Conservation (phyloP, 306 rosid genomes). For the Hippophae tibetana region DNA sequence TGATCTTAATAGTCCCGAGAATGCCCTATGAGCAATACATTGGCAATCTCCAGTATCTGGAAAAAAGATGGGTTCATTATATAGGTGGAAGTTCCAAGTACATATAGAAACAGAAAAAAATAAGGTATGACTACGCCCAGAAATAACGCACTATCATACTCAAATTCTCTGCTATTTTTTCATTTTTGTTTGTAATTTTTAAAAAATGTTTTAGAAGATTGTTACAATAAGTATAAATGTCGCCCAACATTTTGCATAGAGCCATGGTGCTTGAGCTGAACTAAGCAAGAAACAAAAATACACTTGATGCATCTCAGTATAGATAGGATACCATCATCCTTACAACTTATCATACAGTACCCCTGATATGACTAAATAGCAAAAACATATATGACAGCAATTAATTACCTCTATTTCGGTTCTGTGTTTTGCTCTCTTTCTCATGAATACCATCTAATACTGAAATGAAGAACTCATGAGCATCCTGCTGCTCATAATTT, state of each 20-base stretch:
- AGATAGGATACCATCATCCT: not conserved
- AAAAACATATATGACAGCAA: not conserved
- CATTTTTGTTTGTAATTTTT: too few relatives aligned
- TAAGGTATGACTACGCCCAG: not conserved
- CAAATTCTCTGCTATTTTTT: too few relatives aligned
- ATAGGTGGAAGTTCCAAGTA: constrained; percentile 15
- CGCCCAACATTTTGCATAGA: not conserved
- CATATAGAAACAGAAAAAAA: not conserved
- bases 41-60: constrained; percentile 64
- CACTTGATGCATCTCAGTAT: not conserved
- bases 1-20: constrained; percentile 75
- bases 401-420: constrained; percentile 50
- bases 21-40: constrained; percentile 75
- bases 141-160: not conserved
- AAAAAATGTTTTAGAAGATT: too few relatives aligned
- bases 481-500: constrained; percentile 91
- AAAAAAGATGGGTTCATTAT: constrained; percentile 16
- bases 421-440: constrained; percentile 42
- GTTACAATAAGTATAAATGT: not conserved
- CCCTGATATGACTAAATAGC: constrained; percentile 10
- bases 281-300: not conserved
- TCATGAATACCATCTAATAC: constrained; percentile 82
- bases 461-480: constrained; percentile 94
- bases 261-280: not conserved
- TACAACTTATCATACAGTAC: not conserved